These are phyloP conservation scores for Aphanomyces astaci DNA, from an alignment of 352 stramenopile species.

Conservation along the genomic window DNA sequence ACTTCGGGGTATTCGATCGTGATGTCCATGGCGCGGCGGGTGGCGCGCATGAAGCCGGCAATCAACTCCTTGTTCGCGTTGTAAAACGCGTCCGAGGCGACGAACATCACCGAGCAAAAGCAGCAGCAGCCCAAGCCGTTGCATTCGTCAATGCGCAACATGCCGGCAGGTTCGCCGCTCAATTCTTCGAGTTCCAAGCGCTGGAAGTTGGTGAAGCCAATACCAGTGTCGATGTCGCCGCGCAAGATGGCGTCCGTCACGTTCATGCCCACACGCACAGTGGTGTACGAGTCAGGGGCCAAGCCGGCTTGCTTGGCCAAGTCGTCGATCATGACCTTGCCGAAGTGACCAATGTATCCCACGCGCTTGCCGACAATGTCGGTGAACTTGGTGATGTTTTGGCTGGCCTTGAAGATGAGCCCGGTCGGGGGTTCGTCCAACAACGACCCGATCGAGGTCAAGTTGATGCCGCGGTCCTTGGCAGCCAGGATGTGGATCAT, in stretches of 20 bases:
- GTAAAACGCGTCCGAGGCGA: constrained; percentile 41
- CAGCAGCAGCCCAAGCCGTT: constrained; percentile 43
- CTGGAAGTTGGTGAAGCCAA: constrained; percentile 51
- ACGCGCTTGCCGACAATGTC: constrained; percentile 47
- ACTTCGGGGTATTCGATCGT: constrained; percentile 43
- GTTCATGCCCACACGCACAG: constrained; percentile 44
- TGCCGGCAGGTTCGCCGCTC: constrained; percentile 39
- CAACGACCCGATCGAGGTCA: constrained; percentile 41
- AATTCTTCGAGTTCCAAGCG: constrained; percentile 44
- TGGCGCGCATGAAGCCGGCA: constrained; percentile 38
- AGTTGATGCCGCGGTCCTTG: constrained; percentile 42
- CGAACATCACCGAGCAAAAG: constrained; percentile 53
- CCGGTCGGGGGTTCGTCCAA: constrained; percentile 41
- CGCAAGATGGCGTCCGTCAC: constrained; percentile 44
- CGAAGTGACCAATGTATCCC: constrained; percentile 46
- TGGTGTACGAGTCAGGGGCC: constrained; percentile 37
- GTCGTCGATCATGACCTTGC: constrained; percentile 48
- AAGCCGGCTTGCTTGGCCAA: constrained; percentile 42
- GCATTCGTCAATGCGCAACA: constrained; percentile 46
- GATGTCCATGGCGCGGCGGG: constrained; percentile 41
- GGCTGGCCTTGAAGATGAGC: constrained; percentile 47
- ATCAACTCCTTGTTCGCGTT: constrained; percentile 39
- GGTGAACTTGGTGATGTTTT: constrained; percentile 44
- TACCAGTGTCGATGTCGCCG: constrained; percentile 42
- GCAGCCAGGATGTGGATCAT: constrained; percentile 48